Conservation (phyloP, 2,329 filamentous ascomycete genomes). For the Blastomyces gilchristii region DNA sequence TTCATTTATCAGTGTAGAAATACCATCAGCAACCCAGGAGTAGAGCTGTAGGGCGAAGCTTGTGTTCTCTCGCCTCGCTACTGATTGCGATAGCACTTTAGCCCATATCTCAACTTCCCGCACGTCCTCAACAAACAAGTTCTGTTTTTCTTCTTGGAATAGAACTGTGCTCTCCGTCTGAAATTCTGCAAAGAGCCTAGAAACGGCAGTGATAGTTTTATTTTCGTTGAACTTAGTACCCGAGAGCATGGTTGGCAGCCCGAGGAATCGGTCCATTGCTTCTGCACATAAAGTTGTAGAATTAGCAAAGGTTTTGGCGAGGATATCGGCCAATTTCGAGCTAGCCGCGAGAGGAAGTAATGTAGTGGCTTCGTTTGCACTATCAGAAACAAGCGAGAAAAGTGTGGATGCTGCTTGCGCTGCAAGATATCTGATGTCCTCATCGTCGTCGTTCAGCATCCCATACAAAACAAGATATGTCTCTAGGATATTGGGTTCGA, state of each 20-base stretch:
- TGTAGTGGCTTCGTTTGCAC: constrained; percentile 22
- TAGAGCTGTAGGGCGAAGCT: constrained; percentile 18
- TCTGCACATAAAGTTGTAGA: constrained; percentile 27
- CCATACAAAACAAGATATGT: constrained; percentile 61
- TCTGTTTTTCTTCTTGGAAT: constrained; percentile 85
- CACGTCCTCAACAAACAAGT: constrained; percentile 80
- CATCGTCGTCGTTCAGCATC: constrained; percentile 78
- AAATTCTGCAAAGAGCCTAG: constrained; percentile 25
- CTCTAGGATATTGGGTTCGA: constrained; percentile 37
- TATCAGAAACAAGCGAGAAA: constrained; percentile 27
- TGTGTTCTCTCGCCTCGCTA: constrained; percentile 16
- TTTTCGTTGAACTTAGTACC: constrained; percentile 18
- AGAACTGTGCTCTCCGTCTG: constrained; percentile 42
- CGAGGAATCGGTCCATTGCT: constrained; percentile 32
- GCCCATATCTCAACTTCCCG: constrained; percentile 64
- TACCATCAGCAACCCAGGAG: constrained; percentile 27
- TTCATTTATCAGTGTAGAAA: constrained; percentile 21
- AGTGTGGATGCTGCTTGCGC: constrained; percentile 33
- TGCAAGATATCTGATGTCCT: constrained; percentile 65
- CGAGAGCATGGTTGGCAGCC: constrained; percentile 15
- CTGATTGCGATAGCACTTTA: constrained; percentile 35
- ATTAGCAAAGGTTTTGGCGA: constrained; percentile 26
- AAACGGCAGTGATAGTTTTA: constrained; percentile 20
- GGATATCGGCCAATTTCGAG: constrained; percentile 29
- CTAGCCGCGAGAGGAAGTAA: constrained; percentile 43